Base-by-base conservation (phyloP, 2,329 filamentous ascomycete species). In the Alternaria sp. region DNA sequence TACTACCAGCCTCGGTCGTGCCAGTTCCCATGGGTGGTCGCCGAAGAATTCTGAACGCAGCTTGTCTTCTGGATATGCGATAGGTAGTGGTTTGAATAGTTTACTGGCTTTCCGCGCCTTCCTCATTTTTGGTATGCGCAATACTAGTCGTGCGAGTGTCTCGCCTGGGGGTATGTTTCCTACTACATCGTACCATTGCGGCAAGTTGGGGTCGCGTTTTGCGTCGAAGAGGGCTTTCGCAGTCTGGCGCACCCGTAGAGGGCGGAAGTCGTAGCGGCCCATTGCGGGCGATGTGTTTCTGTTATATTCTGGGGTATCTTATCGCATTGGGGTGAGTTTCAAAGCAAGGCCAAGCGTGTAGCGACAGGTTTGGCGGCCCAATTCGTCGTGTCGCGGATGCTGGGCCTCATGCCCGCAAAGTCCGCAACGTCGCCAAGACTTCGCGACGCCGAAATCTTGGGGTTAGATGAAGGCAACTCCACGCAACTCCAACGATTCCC, bases 21-120 rank as follows among this genome's bases (percentile, higher is more conserved):
- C 95, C 73, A 99, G 81, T 80, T 99, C 95, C 95, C 95, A 99
- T 5, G 95, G 95, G 76, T 99, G 95, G 77, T 99, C 94, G 72
- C 85, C 87, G 82, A 91, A 99, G 81, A 98, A 99, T 28, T 88
- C 86, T 67, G 80, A 83, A 63, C 95, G 89, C 72, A 99, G 83
- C 60, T 81, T 79, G 79, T 99, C 95, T 77, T 99, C 95, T 60
- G 90, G 86, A 76, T 95, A 97, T 53, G 80, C 81, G 63, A 99
- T 88, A 57, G 82, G 80, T 65, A 93, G 86, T 1, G 95, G 95
- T 69, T 88, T 87, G 82, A 93, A 98, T 69, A 97, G 81, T 68
- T 88, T 87, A 78, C 87, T 92, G 29, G 90, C 84, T 76, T 89
- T 90, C 34, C 73, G 74, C 61, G 62, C 74, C 56, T 68, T 58